phyloP scores from a whole-genome alignment of 768 basidiomycete genomes.

The Kwoniella botswanensis region DNA sequence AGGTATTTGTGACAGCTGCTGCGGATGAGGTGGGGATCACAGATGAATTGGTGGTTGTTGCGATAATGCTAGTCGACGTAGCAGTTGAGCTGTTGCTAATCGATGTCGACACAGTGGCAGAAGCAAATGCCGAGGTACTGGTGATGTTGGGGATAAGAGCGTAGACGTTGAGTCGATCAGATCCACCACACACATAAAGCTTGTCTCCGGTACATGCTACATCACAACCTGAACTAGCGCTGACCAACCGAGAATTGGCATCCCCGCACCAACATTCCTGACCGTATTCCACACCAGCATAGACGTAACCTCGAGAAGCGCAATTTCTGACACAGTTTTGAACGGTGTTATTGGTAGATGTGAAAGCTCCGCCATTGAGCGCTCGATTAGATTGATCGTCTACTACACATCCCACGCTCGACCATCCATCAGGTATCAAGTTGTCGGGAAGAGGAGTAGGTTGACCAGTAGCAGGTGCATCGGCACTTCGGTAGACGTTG shows the following conservation, averaged over 20 bases:
- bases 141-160: conserved; percentile 3
- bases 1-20: neutral
- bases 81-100: neutral
- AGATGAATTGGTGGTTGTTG: neutral
- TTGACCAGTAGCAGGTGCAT: conserved; percentile 14
- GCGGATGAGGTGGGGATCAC: neutral
- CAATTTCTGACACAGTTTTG: conserved; percentile 32
- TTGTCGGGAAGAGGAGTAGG: conserved; percentile 23
- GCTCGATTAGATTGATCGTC: conserved; percentile 37
- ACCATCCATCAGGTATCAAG: conserved; percentile 28
- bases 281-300: conserved; percentile 43
- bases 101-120: neutral
- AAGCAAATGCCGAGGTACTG: neutral
- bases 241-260: conserved; percentile 3
- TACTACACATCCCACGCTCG: conserved; percentile 33
- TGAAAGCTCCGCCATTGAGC: conserved; percentile 36
- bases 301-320: conserved; percentile 20
- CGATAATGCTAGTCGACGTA: neutral
- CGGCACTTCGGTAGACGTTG: conserved; percentile 25
- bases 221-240: conserved; percentile 26
- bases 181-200: conserved; percentile 31
- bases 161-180: conserved; percentile 23
- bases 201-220: conserved; percentile 37
- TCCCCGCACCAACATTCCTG: conserved; percentile 35
- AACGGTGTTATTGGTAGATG: conserved; percentile 30